Base-by-base conservation (phyloP, 495 filamentous ascomycete species). In the Saxophila tyrrhenica region DNA sequence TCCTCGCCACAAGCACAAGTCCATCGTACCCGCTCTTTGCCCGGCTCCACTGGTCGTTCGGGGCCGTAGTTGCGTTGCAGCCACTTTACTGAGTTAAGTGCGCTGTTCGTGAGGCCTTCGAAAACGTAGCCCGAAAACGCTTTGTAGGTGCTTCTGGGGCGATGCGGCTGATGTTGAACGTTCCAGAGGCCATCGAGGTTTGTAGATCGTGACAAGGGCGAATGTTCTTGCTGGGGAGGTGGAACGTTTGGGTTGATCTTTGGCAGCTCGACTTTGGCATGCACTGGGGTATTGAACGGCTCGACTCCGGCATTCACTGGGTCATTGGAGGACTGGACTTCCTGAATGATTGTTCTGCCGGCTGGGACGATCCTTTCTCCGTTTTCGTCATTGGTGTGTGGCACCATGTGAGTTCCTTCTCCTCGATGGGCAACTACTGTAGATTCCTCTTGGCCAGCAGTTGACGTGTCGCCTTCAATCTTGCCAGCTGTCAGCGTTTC, bases 1-100 rank as follows among this genome's bases (percentile, higher is more conserved):
- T 55, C 57, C 43, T 64, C 57, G 19, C 68, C 69, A 43, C 67
- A 72, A 23, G 54, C 58, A 51, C 69, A 71, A 25, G 51, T 67
- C 69, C 67, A 71, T 51, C 64, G 54, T 1, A 70, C 61, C 7
- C 66, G 65, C 3, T 63, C 61, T 43, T 61, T 52, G 15, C 58
- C 58, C 7, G 32, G 20, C 25, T 47, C 29, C 8, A 57, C 29
- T 5, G n/a, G 21, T 50, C 17, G 41, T 19, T 61, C 54, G 10
- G 53, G 48, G 15, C 58, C 50, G 25, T 35, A 53, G 23, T 43
- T 52, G 1, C 38, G 44, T n/a, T 43, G 58, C n/a, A 61, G 17
- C 53, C 58, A 61, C 2, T 17, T 2, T 1, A 50, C 35, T 16
- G 35, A 15, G 16, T 49, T 16, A 15, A 44, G 20, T 54, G 44